Base-by-base conservation (phyloP, 192 early-diverging fungal species). In the Mortierella antarctica region DNA sequence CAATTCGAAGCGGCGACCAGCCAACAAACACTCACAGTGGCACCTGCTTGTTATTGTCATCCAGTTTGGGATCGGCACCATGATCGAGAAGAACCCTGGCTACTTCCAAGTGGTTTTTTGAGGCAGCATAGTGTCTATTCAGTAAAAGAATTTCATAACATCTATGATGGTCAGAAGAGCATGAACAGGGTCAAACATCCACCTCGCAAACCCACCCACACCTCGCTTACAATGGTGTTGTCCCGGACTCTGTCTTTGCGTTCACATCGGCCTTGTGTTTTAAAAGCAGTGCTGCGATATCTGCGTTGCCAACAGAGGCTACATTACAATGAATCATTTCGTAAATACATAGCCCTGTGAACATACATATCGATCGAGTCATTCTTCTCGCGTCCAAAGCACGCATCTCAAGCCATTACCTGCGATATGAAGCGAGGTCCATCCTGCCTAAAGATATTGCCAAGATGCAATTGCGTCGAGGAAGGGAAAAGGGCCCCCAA, bases 401-500 rank as follows among this genome's bases (percentile, higher is more conserved):
- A 42, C 44, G 57, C 50, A 23, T 49, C 31, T 12, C 17, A 62
- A 6, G 12, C 15, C 15, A 20, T 21, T 86, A 89, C 87, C 81
- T 57, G 88, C 88, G 59, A 89, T 89, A 62, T 85, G 84, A 50
- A 89, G 67, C 15, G 88, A 83, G 3, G 88, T 86, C 88, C 88
- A 89, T 14, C 82, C 83, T 5, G 86, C 62, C 86, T 88, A 57
- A 40, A 31, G 31, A 31, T 31, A 31, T 31, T 31, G 31, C 31
- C 31, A 31, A 31, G n/a, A n/a, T n/a, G n/a, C n/a, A n/a, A n/a
- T n/a, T n/a, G n/a, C n/a, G n/a, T n/a, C n/a, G n/a, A n/a, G n/a
- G n/a, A n/a, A n/a, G 31, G 31, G 31, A 3, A 31, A 31, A 31
- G 3, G 31, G 31, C 31, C 1, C 31, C 3, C 31, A 31, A 31